Evolutionary conservation across 352 stramenopile species (phyloP), one percentile per base, ranked within the genome.

Genomic region (Globisporangium ultimum): DNA sequence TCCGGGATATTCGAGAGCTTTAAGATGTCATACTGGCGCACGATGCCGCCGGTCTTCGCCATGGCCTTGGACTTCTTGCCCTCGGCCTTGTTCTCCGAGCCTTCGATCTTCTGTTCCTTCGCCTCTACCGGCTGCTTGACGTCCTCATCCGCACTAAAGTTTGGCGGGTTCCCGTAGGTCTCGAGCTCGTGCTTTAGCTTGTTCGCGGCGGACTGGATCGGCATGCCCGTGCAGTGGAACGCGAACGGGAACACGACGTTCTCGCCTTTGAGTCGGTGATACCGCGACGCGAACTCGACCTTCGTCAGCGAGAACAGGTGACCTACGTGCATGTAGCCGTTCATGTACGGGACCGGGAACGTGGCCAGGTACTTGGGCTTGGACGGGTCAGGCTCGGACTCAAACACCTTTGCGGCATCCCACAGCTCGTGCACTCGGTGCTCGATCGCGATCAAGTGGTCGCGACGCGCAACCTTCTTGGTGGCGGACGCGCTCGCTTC

Each of bases 281-380:
- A 95, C 32, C 87, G 87, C 40, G 84, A 86, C 8, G 90, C 83
- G 65, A 98, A 98, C 66, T 97, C 93, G 9, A 98, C 97, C 80
- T 99, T 99, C 58, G 97, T 98, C 61, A 99, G 88, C 60, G 90
- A 98, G 84, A 99, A 99, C 42, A 93, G 71, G 68, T 97, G 91
- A 13, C 98, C 98, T 62, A 99, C 90, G 79, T 99, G 98, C 71
- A 99, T 76, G 66, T 97, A 97, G 32, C 97, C 98, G 72, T 99
- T 99, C 87, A 98, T 99, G 88, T 99, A 99, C 42, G 98, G 98
- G 79, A 98, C 99, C 40, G 98, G 98, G 78, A 99, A 99, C 17
- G 97, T 99, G 3, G 98, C 96, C 71, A 99, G 89, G 75, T 99
- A 99, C 75, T 98, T 99, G 28, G 84, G 74, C 69, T 96, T 92